Evolutionary conservation across 768 basidiomycete species (phyloP), one percentile per base, ranked within the genome.

Genomic region (Xanthoconium stramineum): DNA sequence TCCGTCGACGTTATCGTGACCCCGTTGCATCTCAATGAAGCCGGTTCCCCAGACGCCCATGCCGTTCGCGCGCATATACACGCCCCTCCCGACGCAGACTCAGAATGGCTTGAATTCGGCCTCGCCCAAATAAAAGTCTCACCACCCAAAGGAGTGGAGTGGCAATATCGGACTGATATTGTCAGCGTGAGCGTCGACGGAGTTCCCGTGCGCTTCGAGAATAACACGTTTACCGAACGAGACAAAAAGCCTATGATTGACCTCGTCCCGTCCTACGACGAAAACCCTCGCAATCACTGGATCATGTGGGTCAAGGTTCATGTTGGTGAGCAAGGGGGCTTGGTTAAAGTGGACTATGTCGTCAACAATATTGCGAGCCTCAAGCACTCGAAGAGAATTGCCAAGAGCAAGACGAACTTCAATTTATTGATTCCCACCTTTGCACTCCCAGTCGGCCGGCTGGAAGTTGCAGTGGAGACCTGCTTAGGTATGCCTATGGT

Each of bases 81-180:
- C 42, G 80, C 82, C 10, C 86, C 86, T 19, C 70, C 76, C 14
- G 78, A 84, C 35, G 65, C 75, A n/a, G 82, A 82, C 53, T 80
- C 82, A n/a, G 86, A 85, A 49, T 88, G 83, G 83, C 74, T 91
- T 19, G 88, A 90, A 67, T 90, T 91, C 63, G 88, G 88, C 29
- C 74, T 91, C 48, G 83, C 83, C 2, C 74, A 80, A 51, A 70
- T 70, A n/a, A 38, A 66, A 48, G 57, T 69, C 28, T 51, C 58
- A 28, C n/a, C 50, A 33, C 51, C 55, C 20, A 57, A 58, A 47
- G 56, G 62, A 36, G 61, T 65, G 45, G 55, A 39, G 36, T 60
- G 60, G 33, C 71, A 74, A 40, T 80, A 81, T 43, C 76, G 71
- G 52, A 76, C 85, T 47, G 77, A 84, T 15, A 63, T 69, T 29